Percentiles rank a stretch among this genome's conserved stretches.
Conservation (phyloP, 2,329 filamentous ascomycete genomes). For the Cladophialophora yegresii region DNA sequence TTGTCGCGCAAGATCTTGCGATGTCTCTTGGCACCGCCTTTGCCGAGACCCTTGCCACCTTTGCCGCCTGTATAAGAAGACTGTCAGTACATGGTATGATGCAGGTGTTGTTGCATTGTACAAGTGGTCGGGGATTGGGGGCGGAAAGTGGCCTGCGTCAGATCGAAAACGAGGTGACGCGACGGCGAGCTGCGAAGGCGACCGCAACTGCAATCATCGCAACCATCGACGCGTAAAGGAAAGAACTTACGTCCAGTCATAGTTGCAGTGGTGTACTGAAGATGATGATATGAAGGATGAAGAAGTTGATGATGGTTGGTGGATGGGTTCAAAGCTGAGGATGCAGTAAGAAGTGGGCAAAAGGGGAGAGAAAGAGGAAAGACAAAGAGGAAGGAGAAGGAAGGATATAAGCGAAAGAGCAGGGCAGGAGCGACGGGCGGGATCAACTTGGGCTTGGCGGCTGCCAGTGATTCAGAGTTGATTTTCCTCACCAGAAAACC, state of each 20-base stretch:
- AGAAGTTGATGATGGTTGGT: conserved; percentile 36
- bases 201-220: conserved; percentile 12
- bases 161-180: conserved; percentile 11
- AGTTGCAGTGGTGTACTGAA: conserved; percentile 45
- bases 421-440: conserved; percentile 15
- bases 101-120: conserved; percentile 4
- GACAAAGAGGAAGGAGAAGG: conserved; percentile 16
- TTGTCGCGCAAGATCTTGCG: conserved; percentile 59
- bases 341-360: conserved; percentile 28
- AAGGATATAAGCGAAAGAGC: conserved; percentile 29
- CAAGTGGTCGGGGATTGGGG: neutral
- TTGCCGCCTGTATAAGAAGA: conserved; percentile 50
- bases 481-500: conserved; percentile 18
- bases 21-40: conserved; percentile 58
- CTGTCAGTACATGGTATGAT: conserved; percentile 18
- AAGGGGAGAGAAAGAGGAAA: conserved; percentile 20
- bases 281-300: conserved; percentile 37
- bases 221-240: conserved; percentile 9
- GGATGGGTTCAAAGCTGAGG: conserved; percentile 29
- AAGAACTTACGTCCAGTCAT: conserved; percentile 62
- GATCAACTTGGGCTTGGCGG: conserved; percentile 30
- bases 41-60: conserved; percentile 58
- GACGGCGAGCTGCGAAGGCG: conserved; percentile 21
- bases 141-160: conserved; percentile 46
- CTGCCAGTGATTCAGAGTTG: conserved; percentile 17